Evolutionary conservation across 768 basidiomycete genomes (phyloP), one percentile per base, ranked within the genome.

Genomic region (Rhodotorula sphaerocarpa): DNA sequence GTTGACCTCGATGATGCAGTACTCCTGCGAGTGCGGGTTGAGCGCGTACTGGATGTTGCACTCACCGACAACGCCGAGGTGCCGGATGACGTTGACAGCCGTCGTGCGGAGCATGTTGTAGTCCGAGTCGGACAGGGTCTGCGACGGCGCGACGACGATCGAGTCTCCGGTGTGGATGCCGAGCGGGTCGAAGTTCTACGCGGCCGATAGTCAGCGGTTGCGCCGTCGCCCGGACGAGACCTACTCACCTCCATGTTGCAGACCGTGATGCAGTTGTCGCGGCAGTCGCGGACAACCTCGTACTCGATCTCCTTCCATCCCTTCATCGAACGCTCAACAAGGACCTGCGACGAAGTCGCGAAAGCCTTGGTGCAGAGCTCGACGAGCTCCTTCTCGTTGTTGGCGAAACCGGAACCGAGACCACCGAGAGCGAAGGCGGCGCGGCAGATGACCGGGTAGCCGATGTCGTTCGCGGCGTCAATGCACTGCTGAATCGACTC

Each of bases 211-310:
- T 59, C 27, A 55, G 39, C 58, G 39, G 25, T n/a, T n/a, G n/a
- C n/a, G n/a, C n/a, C n/a, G n/a, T n/a, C n/a, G n/a, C n/a, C n/a
- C n/a, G n/a, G n/a, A n/a, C n/a, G n/a, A n/a, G n/a, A n/a, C n/a
- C n/a, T n/a, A n/a, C n/a, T n/a, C 51, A 91, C 92, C 88, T 99
- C 93, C 93, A 99, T 99, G 79, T 99, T 99, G 78, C 93, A 99
- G 66, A 97, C 93, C 1, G 92, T 93, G 78, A 97, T 97, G 74
- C 93, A 97, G 75, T 99, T 99, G 74, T 97, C 89, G 66, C 88
- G 81, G 78, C 91, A 96, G 76, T 99, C 93, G 62, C 93, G 82
- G 16, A 97, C 93, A 53, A 99, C 93, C 74, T 99, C 93, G 71
- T 99, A 99, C 78, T 99, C 93, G 69, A 99, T 93, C 79, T 99